Conservation (phyloP, 441 rosid species). For the Melastoma candidum region DNA sequence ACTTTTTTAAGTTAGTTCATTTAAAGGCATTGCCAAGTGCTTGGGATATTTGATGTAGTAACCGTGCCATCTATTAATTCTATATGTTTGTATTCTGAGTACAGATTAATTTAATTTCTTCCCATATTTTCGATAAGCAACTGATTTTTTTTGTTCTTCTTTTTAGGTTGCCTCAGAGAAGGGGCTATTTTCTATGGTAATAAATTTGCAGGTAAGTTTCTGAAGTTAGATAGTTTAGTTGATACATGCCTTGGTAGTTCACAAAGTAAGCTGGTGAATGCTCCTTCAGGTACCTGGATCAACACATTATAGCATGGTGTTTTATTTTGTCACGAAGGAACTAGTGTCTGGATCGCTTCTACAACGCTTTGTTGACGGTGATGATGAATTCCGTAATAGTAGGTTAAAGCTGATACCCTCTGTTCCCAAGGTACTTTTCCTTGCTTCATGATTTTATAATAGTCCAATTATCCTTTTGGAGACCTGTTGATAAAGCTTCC, state of each 20-base stretch:
- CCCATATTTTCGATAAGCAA: no score
- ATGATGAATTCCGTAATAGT: slow-evolving; percentile 96
- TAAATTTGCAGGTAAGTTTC: slow-evolving; percentile 90
- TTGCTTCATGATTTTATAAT: background rate
- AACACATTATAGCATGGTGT: slow-evolving; percentile 97
- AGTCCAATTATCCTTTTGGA: no score
- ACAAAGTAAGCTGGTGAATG: slow-evolving; percentile 7
- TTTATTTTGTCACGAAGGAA: slow-evolving; percentile 76
- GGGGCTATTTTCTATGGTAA: slow-evolving; percentile 75
- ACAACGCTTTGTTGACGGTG: slow-evolving; percentile 96
- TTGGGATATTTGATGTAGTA: no score
- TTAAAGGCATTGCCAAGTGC: no score
- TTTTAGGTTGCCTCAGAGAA: slow-evolving; percentile 86
- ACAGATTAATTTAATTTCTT: no score
- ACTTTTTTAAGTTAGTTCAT: no score
- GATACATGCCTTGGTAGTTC: slow-evolving; percentile 5
- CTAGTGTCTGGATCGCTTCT: slow-evolving; percentile 76
- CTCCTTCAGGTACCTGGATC: slow-evolving; percentile 82
- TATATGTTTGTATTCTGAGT: no score
- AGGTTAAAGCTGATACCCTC: slow-evolving; percentile 92
- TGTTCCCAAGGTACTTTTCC: slow-evolving; percentile 74
- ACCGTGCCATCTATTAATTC: no score
- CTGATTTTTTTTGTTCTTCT: slow-evolving; percentile 4
- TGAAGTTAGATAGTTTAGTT: slow-evolving; percentile 11
- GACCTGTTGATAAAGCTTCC: no score